Conservation (phyloP, 805 yeast genomes). For the Tetrapisispora nanseiensis region DNA sequence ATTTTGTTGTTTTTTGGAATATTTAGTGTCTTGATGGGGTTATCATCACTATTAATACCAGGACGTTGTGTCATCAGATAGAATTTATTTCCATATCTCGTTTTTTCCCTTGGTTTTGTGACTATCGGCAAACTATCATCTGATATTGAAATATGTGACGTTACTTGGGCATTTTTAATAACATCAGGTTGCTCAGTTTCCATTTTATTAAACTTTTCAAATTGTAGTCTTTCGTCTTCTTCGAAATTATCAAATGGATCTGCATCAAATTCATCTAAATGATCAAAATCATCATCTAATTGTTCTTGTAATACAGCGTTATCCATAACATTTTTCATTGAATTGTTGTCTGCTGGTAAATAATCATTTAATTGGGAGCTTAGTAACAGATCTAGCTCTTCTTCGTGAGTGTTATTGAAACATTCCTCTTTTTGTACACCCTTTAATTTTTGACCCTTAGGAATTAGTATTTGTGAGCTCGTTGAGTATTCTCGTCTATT, state of each 20-base stretch:
- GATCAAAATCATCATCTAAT: slow-evolving; percentile 2
- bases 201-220: not conserved
- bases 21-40: slow-evolving; percentile 7
- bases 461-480: not conserved
- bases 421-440: not conserved
- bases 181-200: not conserved
- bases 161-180: not conserved
- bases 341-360: not conserved
- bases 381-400: not conserved
- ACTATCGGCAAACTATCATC: not conserved
- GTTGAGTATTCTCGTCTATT: not conserved
- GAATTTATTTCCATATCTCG: slow-evolving; percentile 20
- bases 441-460: not conserved
- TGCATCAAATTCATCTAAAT: not conserved
- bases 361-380: not conserved
- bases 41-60: slow-evolving; percentile 8
- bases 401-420: not conserved
- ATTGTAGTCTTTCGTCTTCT: not conserved
- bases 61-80: slow-evolving; percentile 27
- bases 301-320: not conserved
- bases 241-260: not conserved
- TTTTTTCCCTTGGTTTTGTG: not conserved
- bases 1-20: slow-evolving; percentile 18
- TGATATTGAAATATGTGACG: not conserved
- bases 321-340: not conserved